Evolutionary conservation across 176 grass and related monocot species (phyloP).

Genomic region (Oryza officinalis): DNA sequence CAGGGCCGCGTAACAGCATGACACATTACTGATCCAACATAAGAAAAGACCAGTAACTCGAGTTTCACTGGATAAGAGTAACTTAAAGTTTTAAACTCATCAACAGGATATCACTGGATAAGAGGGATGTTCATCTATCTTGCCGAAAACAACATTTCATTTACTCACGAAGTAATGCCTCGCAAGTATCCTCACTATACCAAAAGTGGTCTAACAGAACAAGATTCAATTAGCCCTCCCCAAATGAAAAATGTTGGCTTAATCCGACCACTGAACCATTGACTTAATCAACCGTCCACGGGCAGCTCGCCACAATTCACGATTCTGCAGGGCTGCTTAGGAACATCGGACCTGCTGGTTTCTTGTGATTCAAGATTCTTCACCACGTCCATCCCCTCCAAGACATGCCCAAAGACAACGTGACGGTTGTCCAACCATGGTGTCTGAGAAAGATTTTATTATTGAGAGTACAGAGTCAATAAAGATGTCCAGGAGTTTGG

Average conservation of each 20-base stretch:
- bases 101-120: background rate
- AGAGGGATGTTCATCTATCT: background rate
- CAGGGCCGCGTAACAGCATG: too few species aligned
- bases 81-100: background rate
- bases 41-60: too few species aligned
- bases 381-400: constrained; percentile 68
- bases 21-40: background rate
- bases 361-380: constrained; percentile 67
- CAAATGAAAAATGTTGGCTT: background rate
- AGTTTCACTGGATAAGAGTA: background rate
- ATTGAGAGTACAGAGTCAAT: constrained; percentile 3
- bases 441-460: constrained; percentile 46
- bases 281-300: constrained; percentile 38
- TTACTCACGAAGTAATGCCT: background rate
- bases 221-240: background rate
- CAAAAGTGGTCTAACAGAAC: background rate
- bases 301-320: constrained; percentile 58
- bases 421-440: constrained; percentile 66
- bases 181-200: too few species aligned
- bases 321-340: constrained; percentile 54
- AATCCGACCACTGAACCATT: background rate
- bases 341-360: constrained; percentile 57
- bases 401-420: constrained; percentile 67
- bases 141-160: background rate
- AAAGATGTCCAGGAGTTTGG: background rate